Conservation (phyloP, 441 rosid species). For the Gossypium davidsonii region DNA sequence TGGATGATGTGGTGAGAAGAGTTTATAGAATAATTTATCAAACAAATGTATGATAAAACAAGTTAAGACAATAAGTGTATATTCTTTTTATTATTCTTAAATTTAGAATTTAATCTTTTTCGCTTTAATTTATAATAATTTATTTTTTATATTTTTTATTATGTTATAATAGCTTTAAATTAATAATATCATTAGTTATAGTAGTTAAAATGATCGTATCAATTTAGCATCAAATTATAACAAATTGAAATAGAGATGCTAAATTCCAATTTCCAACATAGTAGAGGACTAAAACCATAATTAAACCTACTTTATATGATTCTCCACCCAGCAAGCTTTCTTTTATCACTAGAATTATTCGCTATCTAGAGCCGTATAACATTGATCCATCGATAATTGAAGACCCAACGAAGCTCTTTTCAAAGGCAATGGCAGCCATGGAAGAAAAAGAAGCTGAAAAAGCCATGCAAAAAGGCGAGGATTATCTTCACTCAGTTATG, state of each 20-base stretch:
- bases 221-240: too few relatives aligned
- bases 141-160: too few relatives aligned
- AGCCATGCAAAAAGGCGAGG: slow-evolving; percentile 44
- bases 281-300: background rate
- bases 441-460: slow-evolving; percentile 43
- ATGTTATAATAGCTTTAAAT: too few relatives aligned
- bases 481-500: slow-evolving; percentile 62
- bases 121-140: too few relatives aligned
- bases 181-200: too few relatives aligned
- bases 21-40: too few relatives aligned
- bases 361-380: background rate
- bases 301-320: background rate
- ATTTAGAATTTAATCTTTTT: too few relatives aligned
- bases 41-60: too few relatives aligned
- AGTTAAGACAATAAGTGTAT: too few relatives aligned
- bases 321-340: slow-evolving; percentile 4
- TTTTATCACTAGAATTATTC: background rate
- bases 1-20: rapidly evolving
- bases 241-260: too few relatives aligned
- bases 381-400: slow-evolving; percentile 68
- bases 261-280: background rate
- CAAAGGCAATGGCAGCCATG: slow-evolving; percentile 72
- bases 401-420: slow-evolving; percentile 69
- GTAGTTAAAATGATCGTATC: too few relatives aligned
- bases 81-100: too few relatives aligned